These are phyloP conservation scores for Endocarpon pusillum DNA, from an alignment of 495 filamentous ascomycete genomes.

Conservation along the genomic window DNA sequence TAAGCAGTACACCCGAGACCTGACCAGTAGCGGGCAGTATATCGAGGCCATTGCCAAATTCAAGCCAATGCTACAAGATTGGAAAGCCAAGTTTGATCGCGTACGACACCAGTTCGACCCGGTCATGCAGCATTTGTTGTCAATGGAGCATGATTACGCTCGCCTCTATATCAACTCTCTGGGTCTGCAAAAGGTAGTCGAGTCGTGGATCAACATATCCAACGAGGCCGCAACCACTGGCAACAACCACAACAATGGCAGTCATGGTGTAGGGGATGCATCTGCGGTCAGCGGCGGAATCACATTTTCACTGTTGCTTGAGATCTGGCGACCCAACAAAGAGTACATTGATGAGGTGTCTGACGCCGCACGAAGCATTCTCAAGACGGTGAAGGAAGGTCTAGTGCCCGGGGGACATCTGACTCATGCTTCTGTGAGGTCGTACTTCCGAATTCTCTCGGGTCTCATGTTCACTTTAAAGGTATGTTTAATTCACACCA, in stretches of 20 bases:
- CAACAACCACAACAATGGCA: constrained; percentile 21
- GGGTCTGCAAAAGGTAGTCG: constrained; percentile 83
- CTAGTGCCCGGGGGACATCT: constrained; percentile 70
- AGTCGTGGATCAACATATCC: constrained; percentile 64
- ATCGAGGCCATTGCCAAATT: constrained; percentile 63
- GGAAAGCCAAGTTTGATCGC: constrained; percentile 56
- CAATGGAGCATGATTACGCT: constrained; percentile 82
- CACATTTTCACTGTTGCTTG: constrained; percentile 34
- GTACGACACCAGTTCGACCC: constrained; percentile 27
- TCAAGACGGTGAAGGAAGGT: constrained; percentile 66
- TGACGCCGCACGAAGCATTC: constrained; percentile 66
- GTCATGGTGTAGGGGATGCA: constrained; percentile 21
- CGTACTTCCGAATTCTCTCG: constrained; percentile 86
- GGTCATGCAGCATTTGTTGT: constrained; percentile 65
- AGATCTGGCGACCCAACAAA: constrained; percentile 40
- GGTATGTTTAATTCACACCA: constrained; percentile 13
- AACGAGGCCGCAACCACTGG: constrained; percentile 35
- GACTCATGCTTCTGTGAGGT: constrained; percentile 80
- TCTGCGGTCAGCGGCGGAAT: constrained; percentile 20
- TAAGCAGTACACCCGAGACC: constrained; percentile 61
- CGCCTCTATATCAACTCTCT: constrained; percentile 83
- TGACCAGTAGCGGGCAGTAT: constrained; percentile 75
- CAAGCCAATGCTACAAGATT: constrained; percentile 54
- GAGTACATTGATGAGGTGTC: constrained; percentile 80
- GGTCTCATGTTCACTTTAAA: constrained; percentile 91